Evolutionary conservation across 2,329 filamentous ascomycete genomes (phyloP).

Genomic region (Exophiala dermatitidis): DNA sequence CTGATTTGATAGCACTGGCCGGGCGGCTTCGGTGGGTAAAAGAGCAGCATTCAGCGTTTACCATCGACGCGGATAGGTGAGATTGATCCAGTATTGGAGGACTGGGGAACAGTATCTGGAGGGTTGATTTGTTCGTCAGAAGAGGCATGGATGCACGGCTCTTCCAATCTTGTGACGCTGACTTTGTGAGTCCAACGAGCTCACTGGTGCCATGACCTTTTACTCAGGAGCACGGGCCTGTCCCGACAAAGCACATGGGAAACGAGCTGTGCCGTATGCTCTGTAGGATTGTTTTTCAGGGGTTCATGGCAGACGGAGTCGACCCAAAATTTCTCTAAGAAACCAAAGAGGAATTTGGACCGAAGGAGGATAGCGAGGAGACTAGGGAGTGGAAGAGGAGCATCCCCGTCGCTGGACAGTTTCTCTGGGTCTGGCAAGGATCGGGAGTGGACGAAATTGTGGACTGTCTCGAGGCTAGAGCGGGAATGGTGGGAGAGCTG

Average conservation of each 20-base stretch:
- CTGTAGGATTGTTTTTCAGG: not conserved
- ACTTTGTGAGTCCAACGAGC: not conserved
- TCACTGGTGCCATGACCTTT: not conserved
- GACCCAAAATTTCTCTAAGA: not conserved
- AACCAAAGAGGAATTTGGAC: not conserved
- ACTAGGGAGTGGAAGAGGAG: not conserved
- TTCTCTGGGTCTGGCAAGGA: not conserved
- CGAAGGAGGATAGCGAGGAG: not conserved
- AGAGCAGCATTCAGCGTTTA: constrained; percentile 7
- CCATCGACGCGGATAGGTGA: constrained; percentile 11
- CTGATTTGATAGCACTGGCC: not conserved
- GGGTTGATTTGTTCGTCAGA: too few relatives aligned
- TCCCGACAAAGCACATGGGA: not conserved
- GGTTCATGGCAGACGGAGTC: not conserved
- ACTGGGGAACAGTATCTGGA: too few relatives aligned
- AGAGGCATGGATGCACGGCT: too few relatives aligned
- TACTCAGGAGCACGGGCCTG: not conserved
- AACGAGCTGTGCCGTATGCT: not conserved
- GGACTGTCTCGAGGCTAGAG: not conserved
- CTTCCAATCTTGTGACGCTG: too few relatives aligned
- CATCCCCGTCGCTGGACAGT: not conserved
- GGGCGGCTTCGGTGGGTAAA: constrained; percentile 2
- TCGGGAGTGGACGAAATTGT: not conserved
- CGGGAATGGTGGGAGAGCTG: not conserved
- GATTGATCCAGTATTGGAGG: too few relatives aligned